phyloP scores from a whole-genome alignment of 2,329 filamentous ascomycete genomes.

The Cercospora brassicicola region DNA sequence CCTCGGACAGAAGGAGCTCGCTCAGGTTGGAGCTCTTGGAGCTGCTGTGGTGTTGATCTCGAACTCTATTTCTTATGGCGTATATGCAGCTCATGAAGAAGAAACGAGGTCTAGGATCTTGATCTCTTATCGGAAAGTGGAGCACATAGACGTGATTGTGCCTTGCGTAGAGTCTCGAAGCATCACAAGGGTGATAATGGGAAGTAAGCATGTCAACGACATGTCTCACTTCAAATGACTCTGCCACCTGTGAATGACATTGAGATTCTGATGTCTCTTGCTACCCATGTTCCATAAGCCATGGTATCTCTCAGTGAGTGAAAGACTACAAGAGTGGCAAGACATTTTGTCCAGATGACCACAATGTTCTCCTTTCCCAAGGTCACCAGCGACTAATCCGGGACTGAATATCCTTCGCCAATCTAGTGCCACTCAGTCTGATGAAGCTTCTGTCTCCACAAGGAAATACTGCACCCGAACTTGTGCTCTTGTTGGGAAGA shows the following conservation, averaged over 20 bases:
- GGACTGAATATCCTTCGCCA: too few relatives aligned
- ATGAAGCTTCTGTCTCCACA: too few relatives aligned
- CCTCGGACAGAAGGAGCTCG: not conserved
- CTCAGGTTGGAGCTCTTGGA: not conserved
- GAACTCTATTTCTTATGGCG: not conserved
- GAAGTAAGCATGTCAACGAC: not conserved
- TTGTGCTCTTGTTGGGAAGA: too few relatives aligned
- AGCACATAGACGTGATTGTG: not conserved
- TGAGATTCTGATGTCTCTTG: too few relatives aligned
- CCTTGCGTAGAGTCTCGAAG: not conserved
- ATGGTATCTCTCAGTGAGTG: too few relatives aligned
- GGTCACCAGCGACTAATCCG: too few relatives aligned
- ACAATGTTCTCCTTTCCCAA: too few relatives aligned
- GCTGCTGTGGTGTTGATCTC: not conserved
- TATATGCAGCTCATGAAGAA: not conserved
- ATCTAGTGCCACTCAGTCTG: too few relatives aligned
- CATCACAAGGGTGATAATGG: not conserved
- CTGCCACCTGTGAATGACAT: not conserved
- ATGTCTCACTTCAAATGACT: not conserved
- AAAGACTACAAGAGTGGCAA: too few relatives aligned
- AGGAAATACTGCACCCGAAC: too few relatives aligned
- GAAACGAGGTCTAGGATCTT: not conserved
- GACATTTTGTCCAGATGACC: too few relatives aligned
- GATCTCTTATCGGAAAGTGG: not conserved
- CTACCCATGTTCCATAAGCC: too few relatives aligned